phyloP scores from a whole-genome alignment of 1,139 yeast genomes.

The Yarrowia galli region DNA sequence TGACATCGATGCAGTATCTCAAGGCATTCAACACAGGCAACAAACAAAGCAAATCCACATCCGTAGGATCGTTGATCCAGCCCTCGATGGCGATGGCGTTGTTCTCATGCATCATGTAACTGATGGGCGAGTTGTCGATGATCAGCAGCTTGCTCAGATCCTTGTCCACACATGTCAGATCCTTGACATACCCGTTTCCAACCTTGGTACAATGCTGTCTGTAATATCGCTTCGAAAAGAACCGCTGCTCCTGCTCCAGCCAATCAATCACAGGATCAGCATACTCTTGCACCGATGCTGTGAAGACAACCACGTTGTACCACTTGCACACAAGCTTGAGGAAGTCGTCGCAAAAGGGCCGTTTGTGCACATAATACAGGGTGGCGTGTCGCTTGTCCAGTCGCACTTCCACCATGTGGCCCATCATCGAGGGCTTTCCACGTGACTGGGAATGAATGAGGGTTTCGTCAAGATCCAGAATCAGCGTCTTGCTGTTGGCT shows the following conservation, averaged over 20 bases:
- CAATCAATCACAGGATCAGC: slow-evolving; percentile 98
- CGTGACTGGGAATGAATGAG: slow-evolving; percentile 87
- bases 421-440: slow-evolving; percentile 61
- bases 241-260: slow-evolving; percentile 64
- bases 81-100: slow-evolving; percentile 96
- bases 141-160: slow-evolving; percentile 79
- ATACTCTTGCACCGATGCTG: slow-evolving; percentile 93
- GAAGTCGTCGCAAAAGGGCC: slow-evolving; percentile 91
- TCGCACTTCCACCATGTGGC: slow-evolving; percentile 86
- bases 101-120: slow-evolving; percentile 81
- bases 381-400: slow-evolving; percentile 69
- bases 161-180: slow-evolving; percentile 61
- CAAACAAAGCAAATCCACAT: slow-evolving; percentile 77
- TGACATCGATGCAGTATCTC: slow-evolving; percentile 84
- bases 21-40: slow-evolving; percentile 83
- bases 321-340: slow-evolving; percentile 79
- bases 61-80: slow-evolving; percentile 95
- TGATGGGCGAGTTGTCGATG: slow-evolving; percentile 90
- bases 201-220: slow-evolving; percentile 76
- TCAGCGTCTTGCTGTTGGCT: slow-evolving; percentile 65
- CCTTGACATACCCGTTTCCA: slow-evolving; percentile 83
- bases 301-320: slow-evolving; percentile 88
- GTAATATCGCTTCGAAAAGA: slow-evolving; percentile 71
- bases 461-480: slow-evolving; percentile 92
- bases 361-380: slow-evolving; percentile 85